Evolutionary conservation across 2,329 filamentous ascomycete genomes (phyloP), one percentile per base, ranked within the genome.

Genomic region (Pleomassaria siparia): DNA sequence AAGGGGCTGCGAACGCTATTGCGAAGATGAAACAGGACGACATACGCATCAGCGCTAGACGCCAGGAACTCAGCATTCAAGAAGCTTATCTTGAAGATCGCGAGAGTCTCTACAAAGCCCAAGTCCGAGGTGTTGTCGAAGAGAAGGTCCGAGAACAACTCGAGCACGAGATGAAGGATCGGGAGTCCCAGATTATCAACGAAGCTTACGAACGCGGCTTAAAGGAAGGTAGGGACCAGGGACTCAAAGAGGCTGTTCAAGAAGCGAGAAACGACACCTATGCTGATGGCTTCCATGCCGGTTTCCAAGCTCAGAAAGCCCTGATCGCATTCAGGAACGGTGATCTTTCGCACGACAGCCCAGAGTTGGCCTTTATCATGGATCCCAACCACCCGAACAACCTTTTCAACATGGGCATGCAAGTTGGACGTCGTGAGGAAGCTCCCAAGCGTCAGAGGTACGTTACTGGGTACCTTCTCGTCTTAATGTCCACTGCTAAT

Each of bases 271-370:
- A 53, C 15, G 28, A 24, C 0, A 48, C 42, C 0, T 65, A 59
- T 16, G 24, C 60, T 2, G 41, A 60, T 8, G 64, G 64, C 0
- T 67, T 64, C 11, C 33, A 41, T 2, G 49, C 49, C 2, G 60
- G 55, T 20, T 47, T 49, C 16, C 44, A 41, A 11, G 30, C 54
- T 3, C 50, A 55, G 21, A 25, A 41, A 0, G 28, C 47, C 1
- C 15, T 64, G 13, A 43, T 40, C 20, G 49, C 55, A 1, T 4
- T 62, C 7, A 55, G 47, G 2, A 47, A 48, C 11, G 64, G 63
- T 1, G 28, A 15, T 0, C 44, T 64, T 6, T 2, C 55, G 1
- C n/a, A 20, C 1, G 54, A 60, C 3, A 58, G 49, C 28, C 49
- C 54, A 0, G 57, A 62, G 21, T 7, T 64, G 3, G 49, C 49